Conservation (phyloP, 768 basidiomycete genomes). For the Leccinum ochraceum region DNA sequence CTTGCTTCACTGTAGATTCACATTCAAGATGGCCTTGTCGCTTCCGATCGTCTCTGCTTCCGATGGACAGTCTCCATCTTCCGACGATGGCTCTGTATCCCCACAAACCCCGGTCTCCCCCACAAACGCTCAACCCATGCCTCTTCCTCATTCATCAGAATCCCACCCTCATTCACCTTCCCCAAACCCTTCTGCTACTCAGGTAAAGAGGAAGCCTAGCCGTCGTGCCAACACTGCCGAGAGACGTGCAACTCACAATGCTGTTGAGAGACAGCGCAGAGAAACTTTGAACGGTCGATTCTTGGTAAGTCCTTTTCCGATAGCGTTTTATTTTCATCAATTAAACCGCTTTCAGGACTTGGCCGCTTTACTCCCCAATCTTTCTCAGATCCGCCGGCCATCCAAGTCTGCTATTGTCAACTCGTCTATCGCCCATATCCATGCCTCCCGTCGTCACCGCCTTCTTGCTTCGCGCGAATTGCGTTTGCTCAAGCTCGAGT, state of each 20-base stretch:
- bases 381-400: constrained; percentile 88
- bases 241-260: constrained; percentile 95
- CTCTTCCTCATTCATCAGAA: constrained; percentile 36
- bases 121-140: constrained; percentile 33
- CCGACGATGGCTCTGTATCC: constrained; percentile 44
- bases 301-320: constrained; percentile 52
- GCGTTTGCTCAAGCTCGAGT: constrained; percentile 73
- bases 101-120: constrained; percentile 54
- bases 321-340: constrained; percentile 13
- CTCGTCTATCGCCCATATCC: constrained; percentile 87
- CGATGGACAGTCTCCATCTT: constrained; percentile 40
- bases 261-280: constrained; percentile 89
- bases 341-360: constrained; percentile 60
- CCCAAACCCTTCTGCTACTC: constrained; percentile 31
- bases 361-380: constrained; percentile 87
- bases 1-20: constrained; percentile 18
- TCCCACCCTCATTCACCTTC: constrained; percentile 24
- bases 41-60: constrained; percentile 41
- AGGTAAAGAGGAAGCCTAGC: constrained; percentile 76
- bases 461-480: constrained; percentile 81
- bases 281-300: constrained; percentile 94
- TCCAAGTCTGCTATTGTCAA: constrained; percentile 98
- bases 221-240: constrained; percentile 96
- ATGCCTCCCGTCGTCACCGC: constrained; percentile 79
- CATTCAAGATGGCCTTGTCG: constrained; percentile 37